These are phyloP conservation scores for Saccharomycopsis javanensis DNA, from an alignment of 805 yeast genomes.

Conservation along the genomic window DNA sequence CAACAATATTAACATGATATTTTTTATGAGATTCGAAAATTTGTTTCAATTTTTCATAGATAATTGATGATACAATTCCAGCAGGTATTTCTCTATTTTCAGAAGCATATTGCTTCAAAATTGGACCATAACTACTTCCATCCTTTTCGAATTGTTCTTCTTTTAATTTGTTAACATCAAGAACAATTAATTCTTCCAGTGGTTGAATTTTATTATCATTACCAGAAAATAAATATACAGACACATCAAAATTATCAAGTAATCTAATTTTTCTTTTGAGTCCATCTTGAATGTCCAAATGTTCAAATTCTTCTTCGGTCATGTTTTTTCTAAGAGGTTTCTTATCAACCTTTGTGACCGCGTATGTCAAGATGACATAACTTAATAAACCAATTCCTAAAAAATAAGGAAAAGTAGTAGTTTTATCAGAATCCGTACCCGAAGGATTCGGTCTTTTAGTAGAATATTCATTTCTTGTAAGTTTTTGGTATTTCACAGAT, in stretches of 20 bases:
- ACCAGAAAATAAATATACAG: neutral
- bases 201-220: neutral
- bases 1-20: neutral
- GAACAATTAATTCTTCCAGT: neutral
- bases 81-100: conserved; percentile 4
- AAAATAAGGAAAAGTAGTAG: conserved; percentile 22
- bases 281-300: conserved; percentile 9
- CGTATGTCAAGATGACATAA: conserved; percentile 26
- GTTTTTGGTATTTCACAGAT: neutral
- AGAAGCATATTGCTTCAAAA: conserved; percentile 9
- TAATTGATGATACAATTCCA: conserved; percentile 9
- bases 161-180: neutral
- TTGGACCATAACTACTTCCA: conserved; percentile 4
- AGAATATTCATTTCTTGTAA: neutral
- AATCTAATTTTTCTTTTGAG: conserved; percentile 12
- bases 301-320: conserved; percentile 23
- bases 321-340: conserved; percentile 23
- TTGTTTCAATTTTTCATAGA: neutral
- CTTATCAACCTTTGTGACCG: conserved; percentile 24
- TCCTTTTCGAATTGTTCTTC: neutral
- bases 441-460: neutral
- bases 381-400: conserved; percentile 25
- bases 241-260: neutral
- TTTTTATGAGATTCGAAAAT: neutral
- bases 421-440: neutral